Conservation (phyloP, 805 yeast species). For the Pachysolen tannophilus region DNA sequence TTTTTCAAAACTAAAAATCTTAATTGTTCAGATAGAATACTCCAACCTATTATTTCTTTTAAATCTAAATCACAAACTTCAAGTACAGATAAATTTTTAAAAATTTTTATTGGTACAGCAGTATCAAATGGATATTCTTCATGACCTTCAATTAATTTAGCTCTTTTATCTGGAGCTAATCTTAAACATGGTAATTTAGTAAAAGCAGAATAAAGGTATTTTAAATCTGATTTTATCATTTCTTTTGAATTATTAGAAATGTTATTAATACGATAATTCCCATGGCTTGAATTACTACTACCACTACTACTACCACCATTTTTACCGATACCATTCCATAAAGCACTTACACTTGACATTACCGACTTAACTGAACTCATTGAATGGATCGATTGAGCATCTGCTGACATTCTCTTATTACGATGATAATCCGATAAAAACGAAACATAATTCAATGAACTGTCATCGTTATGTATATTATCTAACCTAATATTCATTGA, state of each 20-base stretch:
- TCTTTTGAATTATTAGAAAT: slow-evolving; percentile 37
- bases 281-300: slow-evolving; percentile 16
- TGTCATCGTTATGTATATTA: slow-evolving; percentile 42
- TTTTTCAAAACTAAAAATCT: slow-evolving; percentile 47
- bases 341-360: slow-evolving; percentile 35
- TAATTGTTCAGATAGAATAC: slow-evolving; percentile 42
- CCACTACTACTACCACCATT: slow-evolving; percentile 17
- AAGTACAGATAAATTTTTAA: slow-evolving; percentile 53
- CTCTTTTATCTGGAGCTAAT: slow-evolving; percentile 50
- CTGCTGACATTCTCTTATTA: slow-evolving; percentile 20
- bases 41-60: slow-evolving; percentile 62
- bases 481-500: slow-evolving; percentile 55
- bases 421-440: slow-evolving; percentile 48
- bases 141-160: slow-evolving; percentile 49
- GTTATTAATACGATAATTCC: no score
- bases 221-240: slow-evolving; percentile 33
- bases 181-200: slow-evolving; percentile 59
- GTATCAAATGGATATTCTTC: slow-evolving; percentile 70
- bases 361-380: slow-evolving; percentile 50
- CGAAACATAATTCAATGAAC: slow-evolving; percentile 44
- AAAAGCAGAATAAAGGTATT: slow-evolving; percentile 53
- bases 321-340: slow-evolving; percentile 28
- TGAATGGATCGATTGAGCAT: slow-evolving; percentile 44
- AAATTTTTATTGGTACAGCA: slow-evolving; percentile 53
- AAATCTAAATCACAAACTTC: slow-evolving; percentile 56